phyloP scores from a whole-genome alignment of 495 filamentous ascomycete species.

The Hypomontagnella monticulosa region DNA sequence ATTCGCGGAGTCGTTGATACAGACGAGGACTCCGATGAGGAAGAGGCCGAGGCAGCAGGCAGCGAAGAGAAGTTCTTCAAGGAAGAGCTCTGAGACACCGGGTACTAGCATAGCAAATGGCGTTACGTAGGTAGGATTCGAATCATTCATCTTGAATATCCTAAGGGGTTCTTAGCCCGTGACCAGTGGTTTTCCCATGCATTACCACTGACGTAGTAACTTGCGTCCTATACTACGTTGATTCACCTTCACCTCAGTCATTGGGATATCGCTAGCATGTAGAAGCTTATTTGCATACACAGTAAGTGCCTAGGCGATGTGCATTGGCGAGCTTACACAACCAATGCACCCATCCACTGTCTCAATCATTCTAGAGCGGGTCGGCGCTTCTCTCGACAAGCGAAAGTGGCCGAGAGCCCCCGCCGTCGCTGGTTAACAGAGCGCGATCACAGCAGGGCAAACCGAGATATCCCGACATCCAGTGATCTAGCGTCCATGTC shows the following conservation, averaged over 20 bases:
- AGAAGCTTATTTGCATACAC: not conserved
- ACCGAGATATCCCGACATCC: no score
- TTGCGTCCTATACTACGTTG: no score
- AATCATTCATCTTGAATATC: slow-evolving; percentile 14
- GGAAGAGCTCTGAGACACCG: slow-evolving; percentile 53
- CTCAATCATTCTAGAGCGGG: not conserved
- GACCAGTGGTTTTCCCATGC: not conserved
- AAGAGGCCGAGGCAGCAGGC: slow-evolving; percentile 48
- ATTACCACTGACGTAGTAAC: no score
- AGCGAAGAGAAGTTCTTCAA: slow-evolving; percentile 59
- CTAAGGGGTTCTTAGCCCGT: not conserved
- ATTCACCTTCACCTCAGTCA: not conserved
- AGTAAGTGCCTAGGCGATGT: slow-evolving; percentile 9
- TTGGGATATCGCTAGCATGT: no score
- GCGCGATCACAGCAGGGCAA: no score
- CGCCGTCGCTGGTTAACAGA: not conserved
- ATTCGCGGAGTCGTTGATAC: slow-evolving; percentile 58
- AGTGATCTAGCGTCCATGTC: no score
- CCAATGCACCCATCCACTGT: not conserved
- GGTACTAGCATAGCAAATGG: slow-evolving; percentile 31
- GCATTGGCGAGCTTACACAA: slow-evolving; percentile 1
- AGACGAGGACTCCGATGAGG: slow-evolving; percentile 56
- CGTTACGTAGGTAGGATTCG: slow-evolving; percentile 32
- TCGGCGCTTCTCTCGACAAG: not conserved
- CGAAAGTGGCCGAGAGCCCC: not conserved